These are phyloP conservation scores for Cephaloascus albidus DNA, from an alignment of 805 yeast species.

Conservation along the genomic window DNA sequence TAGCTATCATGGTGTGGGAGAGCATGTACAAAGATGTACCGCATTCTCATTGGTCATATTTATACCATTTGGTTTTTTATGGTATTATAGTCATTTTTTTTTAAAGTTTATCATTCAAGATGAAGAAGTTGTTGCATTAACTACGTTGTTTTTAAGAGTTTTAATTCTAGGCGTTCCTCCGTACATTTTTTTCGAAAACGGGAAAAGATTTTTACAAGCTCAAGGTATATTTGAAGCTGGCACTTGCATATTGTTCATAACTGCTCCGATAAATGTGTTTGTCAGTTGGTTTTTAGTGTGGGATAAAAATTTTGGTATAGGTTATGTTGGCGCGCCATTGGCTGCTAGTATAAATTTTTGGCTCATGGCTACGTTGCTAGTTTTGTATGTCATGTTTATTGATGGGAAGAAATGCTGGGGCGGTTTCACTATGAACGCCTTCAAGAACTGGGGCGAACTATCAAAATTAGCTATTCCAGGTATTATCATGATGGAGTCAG, in stretches of 20 bases:
- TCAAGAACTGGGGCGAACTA: slow-evolving; percentile 24
- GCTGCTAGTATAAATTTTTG: slow-evolving; percentile 33
- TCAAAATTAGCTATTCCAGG: slow-evolving; percentile 33
- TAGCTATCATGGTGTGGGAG: slow-evolving; percentile 23
- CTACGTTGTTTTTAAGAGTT: slow-evolving; percentile 23
- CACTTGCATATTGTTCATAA: slow-evolving; percentile 28
- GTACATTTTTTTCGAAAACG: slow-evolving; percentile 30
- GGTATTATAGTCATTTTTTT: slow-evolving; percentile 26
- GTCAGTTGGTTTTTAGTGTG: slow-evolving; percentile 33
- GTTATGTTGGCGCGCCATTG: slow-evolving; percentile 33
- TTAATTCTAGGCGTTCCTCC: slow-evolving; percentile 31
- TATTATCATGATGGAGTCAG: slow-evolving; percentile 34
- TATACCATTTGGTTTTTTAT: slow-evolving; percentile 26
- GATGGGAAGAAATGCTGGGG: slow-evolving; percentile 70
- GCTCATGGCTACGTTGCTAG: slow-evolving; percentile 25
- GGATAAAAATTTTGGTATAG: slow-evolving; percentile 27
- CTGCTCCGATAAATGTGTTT: slow-evolving; percentile 31
- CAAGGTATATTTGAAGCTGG: slow-evolving; percentile 40
- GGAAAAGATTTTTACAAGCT: slow-evolving; percentile 32
- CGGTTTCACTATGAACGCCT: slow-evolving; percentile 36
- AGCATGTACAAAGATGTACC: slow-evolving; percentile 28
- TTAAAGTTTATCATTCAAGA: slow-evolving; percentile 21
- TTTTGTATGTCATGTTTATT: slow-evolving; percentile 29
- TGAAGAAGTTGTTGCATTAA: slow-evolving; percentile 22
- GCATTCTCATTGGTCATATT: slow-evolving; percentile 21